Evolutionary conservation across 1,284 basidiomycete genomes (phyloP), one percentile per base, ranked within the genome.

Genomic region (Heterobasidion parviporum): DNA sequence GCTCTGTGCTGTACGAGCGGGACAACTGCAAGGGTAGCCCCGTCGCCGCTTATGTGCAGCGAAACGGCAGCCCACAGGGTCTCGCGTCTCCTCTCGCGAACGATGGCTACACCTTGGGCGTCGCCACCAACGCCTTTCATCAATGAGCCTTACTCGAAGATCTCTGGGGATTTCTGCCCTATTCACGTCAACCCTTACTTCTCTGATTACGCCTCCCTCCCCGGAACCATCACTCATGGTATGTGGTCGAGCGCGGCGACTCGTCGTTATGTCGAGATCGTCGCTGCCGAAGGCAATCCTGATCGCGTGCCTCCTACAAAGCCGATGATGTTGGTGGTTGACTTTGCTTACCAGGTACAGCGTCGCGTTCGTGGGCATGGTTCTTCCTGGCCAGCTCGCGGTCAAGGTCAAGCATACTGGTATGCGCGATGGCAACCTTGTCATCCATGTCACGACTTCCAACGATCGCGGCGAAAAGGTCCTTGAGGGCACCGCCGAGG

Each of bases 151-250:
- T 98, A 98, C 76, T 98, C 94, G 6, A 87, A 89, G 70, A 84
- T 95, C 57, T 98, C 96, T 2, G 95, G 96, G 51, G 97, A 99
- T 73, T 98, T 93, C 80, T 98, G 90, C 64, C 89, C 92, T 15
- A 97, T 99, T 63, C 97, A 99, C 72, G 79, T 97, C 73, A 98
- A 99, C 74, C 97, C 96, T 0, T 98, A 98, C 79, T 98, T 99
- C 77, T 85, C 96, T 33, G 89, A 94, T 69, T 94, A 92, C 64
- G 95, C 96, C 14, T 83, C 87, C 18, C 85, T 99, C 20, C 96
- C 95, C 34, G 91, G 92, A 14, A 98, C 97, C 16, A 99, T 99
- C 68, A 98, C 96, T 6, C 96, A 99, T 68, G 96, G 96, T 55
- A 86, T 99, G 77, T 98, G 94, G 91, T 89, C 93, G 15, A 94